Base-by-base conservation (phyloP, 306 rosid genomes). In the Fragaria ananassa region DNA sequence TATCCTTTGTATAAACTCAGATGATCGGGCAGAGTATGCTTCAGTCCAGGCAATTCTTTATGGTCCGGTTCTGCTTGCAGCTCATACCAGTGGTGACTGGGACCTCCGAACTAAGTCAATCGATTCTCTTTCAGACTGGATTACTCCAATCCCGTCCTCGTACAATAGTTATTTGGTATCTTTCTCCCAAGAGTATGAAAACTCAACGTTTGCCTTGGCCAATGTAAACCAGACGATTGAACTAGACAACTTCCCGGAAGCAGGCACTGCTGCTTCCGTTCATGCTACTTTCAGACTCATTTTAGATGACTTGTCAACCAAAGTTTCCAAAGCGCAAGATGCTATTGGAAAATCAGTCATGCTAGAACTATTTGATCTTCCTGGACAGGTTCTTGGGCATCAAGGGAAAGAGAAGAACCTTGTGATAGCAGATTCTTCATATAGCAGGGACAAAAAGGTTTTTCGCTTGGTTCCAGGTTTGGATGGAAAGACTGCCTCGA, bases 11-110 rank as follows among this genome's bases (percentile, higher is more conserved):
- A 63, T 61, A 13, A 68, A 84, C 81, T 74, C 96, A 96, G 99
- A 96, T 82, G 97, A 93, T 65, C 86, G 97, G 70, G 72, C 89
- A 25, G 83, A 85, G 78, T 87, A 67, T 76, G 85, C 90, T 72
- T 84, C 92, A 31, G n/a, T 89, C 68, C 86, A 88, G 65, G 97
- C 97, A 42, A 89, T 89, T 81, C 92, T 91, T 2, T 91, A 84
- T 57, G 98, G 98, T 37, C 97, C 96, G 0, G 87, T 85, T 83
- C 92, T 93, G 67, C 97, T 91, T 9, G 92, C 86, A 0, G 97
- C 89, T 65, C 88, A 91, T 74, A 88, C 91, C 19, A 72, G 45
- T 13, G 78, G 85, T 45, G 87, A 87, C 70, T 83, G 87, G 93
- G 87, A 87, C 74, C 68, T 91, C 58, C 83, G 85, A 76, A 76